Percentiles rank a stretch among this genome's conserved stretches.
Evolutionary conservation across 768 basidiomycete genomes (phyloP).

Genomic region (Boletus tomentosulus): DNA sequence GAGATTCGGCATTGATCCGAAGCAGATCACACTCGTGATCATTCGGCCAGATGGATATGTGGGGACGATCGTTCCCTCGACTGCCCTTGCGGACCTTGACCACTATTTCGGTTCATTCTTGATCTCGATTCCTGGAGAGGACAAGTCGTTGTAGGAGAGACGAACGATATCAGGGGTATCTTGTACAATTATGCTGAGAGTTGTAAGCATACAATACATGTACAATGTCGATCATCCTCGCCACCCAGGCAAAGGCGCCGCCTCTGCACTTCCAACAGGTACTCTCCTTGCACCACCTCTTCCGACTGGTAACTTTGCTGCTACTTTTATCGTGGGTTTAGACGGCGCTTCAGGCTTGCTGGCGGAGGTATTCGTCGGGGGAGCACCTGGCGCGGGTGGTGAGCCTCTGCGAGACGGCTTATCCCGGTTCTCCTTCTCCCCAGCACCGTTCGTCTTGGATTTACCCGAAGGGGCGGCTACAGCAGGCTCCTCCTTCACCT

Average conservation of each 20-base stretch:
- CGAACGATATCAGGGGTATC: conserved; percentile 13
- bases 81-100: conserved; percentile 33
- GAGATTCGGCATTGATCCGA: conserved; percentile 30
- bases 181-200: conserved; percentile 18
- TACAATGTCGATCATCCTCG: conserved; percentile 34
- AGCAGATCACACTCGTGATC: conserved; percentile 32
- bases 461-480: conserved; percentile 18
- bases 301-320: conserved; percentile 32
- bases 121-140: conserved; percentile 2
- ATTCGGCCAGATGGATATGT: conserved; percentile 42
- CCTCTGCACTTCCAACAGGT: conserved; percentile 62
- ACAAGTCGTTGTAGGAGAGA: not conserved
- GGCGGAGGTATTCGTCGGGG: conserved; percentile 17
- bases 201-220: conserved; percentile 13
- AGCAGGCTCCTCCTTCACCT: conserved; percentile 28
- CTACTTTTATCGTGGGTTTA: conserved; percentile 10
- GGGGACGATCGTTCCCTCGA: conserved; percentile 32
- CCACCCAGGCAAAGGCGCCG: conserved; percentile 49
- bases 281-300: conserved; percentile 61
- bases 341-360: conserved; percentile 11
- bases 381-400: conserved; percentile 16
- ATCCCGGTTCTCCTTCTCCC: conserved; percentile 35
- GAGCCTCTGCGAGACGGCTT: conserved; percentile 31
- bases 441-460: conserved; percentile 28
- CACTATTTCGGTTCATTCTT: conserved; percentile 50